Base-by-base conservation (phyloP, 495 filamentous ascomycete species). In the Hyaloscypha variabilis region DNA sequence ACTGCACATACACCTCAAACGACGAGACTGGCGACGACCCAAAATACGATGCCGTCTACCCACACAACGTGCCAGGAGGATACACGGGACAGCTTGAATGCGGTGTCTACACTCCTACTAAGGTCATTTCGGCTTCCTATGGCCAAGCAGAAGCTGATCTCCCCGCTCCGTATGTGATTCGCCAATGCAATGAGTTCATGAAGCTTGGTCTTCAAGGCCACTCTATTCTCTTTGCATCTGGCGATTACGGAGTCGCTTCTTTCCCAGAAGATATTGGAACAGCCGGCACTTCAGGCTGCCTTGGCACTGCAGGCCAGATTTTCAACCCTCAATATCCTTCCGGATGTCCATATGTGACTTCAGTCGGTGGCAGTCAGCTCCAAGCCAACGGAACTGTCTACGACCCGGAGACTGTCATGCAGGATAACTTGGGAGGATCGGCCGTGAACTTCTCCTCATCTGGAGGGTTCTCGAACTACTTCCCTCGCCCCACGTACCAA, bases 31-130 rank as follows among this genome's bases (percentile, higher is more conserved):
- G 79, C 8, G 76, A 80, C 61, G 68, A 76, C 52, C 74, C 75
- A 11, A 63, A 29, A 13, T 55, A 71, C 60, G 68, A 73, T 53
- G 58, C 70, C 5, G 62, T 55, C 4, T 90, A 89, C 66, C 85
- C 87, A 10, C 77, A 88, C 73, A 76, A 79, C 2, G 39, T 34
- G 0, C 30, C 76, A 0, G 79, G 78, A 10, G 87, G 82, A 11
- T 90, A 88, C 79, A 79, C 81, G 58, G 87, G 85, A 31, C 58
- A 76, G 23, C 76, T 85, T 26, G 84, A 87, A 71, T 92, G 90
- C 74, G 87, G 89, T n/a, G 81, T 81, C 57, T 87, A 82, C 61
- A 77, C 83, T 30, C 59, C 60, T 8, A 83, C 87, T 2, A 87
- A 84, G 49, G 87, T 88, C 8, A 82, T 89, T 58, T 87, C 83